Base-by-base conservation (phyloP, 2,329 filamentous ascomycete species). In the Talaromyces sp. region DNA sequence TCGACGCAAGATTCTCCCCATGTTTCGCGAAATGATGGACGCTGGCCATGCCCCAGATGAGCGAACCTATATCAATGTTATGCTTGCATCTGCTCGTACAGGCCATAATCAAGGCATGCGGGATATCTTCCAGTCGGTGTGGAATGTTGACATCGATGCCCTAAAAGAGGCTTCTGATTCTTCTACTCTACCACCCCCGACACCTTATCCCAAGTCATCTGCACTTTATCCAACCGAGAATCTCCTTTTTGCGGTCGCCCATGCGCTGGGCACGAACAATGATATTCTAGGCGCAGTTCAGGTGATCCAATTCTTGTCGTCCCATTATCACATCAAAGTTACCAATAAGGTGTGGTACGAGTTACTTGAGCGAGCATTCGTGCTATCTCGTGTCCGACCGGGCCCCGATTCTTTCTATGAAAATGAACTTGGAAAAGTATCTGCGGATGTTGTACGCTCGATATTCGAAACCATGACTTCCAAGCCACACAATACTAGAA, bases 221-320 rank as follows among this genome's bases (percentile, higher is more conserved):
- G 80, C 82, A 7, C 69, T 87, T 29, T 74, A 77, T 46, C 89
- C 90, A 2, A 84, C 82, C 0, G 57, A 68, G 7, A 74, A 76
- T 2, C 76, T 92, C 0, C 77, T 93, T 19, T 77, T 82, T 49
- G 81, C 86, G 8, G 73, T 92, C n/a, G 86, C 87, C 5, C 85
- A 90, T 65, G 76, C 79, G 1, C 89, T 87, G 57, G 82, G 87
- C n/a, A 80, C 79, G 55, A 89, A 87, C 69, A 85, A 82, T 43
- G 78, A 86, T 49, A 77, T 91, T 3, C 67, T 77, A 1, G 75
- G 79, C 1, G 88, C 84, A 11, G 65, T 87, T 22, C 77, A 81
- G 36, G 64, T 88, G 0, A 72, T 91, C 11, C 80, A 88, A 54
- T 82, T 82, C 60, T 68, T 92, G 43, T 86, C 88, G 0, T 72